Base-by-base conservation (phyloP, 805 yeast species). In the Metschnikowia continentalis region DNA sequence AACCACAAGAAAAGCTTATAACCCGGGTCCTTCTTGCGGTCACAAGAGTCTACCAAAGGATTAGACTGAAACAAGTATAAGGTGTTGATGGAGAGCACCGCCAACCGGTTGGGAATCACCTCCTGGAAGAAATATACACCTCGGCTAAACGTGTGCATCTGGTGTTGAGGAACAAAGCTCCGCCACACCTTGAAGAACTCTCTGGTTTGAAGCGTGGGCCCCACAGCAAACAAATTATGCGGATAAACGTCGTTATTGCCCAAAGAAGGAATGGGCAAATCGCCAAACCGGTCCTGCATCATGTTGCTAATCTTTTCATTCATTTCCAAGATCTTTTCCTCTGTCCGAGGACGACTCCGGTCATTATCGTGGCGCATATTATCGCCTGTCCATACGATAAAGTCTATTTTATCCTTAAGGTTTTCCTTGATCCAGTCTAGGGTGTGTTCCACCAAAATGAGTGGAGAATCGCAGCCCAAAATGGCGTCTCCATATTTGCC, bases 171-270 rank as follows among this genome's bases (percentile, higher is more conserved):
- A 13, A 90, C 75, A 58, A 82, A 86, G 52, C 76, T 70, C 45
- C 81, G 71, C 96, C 96, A 89, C 46, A 88, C 82, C 53, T 77
- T 78, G 68, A 74, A 84, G 66, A 88, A 68, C 65, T 87, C 91
- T 61, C 94, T 72, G 0, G 95, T 89, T 65, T 88, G 95, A 53
- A 86, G 68, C n/a, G 95, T 87, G 14, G 96, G 96, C 0, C 96
- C 96, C 0, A 90, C 81, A 0, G 92, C 80, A 66, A 88, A 86
- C 64, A 89, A 70, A 62, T 89, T 89, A 69, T 89, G 96, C 0
- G 96, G 96, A 64, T 82, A 89, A 3, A 89, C 96, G 64, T 90
- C 96, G 62, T 89, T 89, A 63, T 89, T 89, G 2, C 96, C 96
- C 38, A 89, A 65, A 48, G 86, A 77, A 35, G 96, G 96, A 32